Evolutionary conservation across 257 asterid genomes (phyloP).

Genomic region (Perilla frutescens): DNA sequence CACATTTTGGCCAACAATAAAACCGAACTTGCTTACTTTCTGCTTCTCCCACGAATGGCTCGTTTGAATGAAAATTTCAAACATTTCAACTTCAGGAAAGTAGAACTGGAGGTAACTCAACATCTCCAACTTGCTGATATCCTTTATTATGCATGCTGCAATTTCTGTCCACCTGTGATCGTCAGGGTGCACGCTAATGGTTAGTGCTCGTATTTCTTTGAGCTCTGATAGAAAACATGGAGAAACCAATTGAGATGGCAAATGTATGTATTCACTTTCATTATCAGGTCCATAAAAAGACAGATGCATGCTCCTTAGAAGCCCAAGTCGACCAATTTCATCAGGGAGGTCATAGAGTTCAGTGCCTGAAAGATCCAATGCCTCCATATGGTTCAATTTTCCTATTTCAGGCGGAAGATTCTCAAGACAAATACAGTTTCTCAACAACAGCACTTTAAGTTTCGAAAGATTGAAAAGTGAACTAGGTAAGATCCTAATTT

Average conservation of each 20-base stretch:
- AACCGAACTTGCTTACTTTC: slow-evolving; percentile 16
- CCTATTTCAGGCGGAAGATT: slow-evolving; percentile 26
- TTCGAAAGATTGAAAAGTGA: slow-evolving; percentile 30
- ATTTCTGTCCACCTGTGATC: slow-evolving; percentile 35
- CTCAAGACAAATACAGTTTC: slow-evolving; percentile 32
- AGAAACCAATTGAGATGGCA: slow-evolving; percentile 31
- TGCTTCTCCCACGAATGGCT: slow-evolving; percentile 32
- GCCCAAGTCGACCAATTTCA: slow-evolving; percentile 33
- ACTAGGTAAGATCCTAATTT: slow-evolving; percentile 38
- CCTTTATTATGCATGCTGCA: slow-evolving; percentile 15
- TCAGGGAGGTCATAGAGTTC: slow-evolving; percentile 35
- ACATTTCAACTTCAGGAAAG: slow-evolving; percentile 36
- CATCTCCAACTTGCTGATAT: slow-evolving; percentile 18
- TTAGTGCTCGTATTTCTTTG: slow-evolving; percentile 25
- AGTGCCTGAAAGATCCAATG: slow-evolving; percentile 41
- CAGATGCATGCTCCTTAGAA: background rate
- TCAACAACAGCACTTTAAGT: slow-evolving; percentile 37
- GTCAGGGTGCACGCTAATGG: slow-evolving; percentile 45
- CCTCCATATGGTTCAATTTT: slow-evolving; percentile 28
- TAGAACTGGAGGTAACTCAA: slow-evolving; percentile 38
- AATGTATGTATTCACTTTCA: slow-evolving; percentile 30
- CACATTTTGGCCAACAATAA: slow-evolving; percentile 41
- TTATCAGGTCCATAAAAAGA: slow-evolving; percentile 43
- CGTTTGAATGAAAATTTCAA: slow-evolving; percentile 16
- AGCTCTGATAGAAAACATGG: slow-evolving; percentile 34